Conservation (phyloP, 1,284 basidiomycete genomes). For the Cryptococcus maquisensis region DNA sequence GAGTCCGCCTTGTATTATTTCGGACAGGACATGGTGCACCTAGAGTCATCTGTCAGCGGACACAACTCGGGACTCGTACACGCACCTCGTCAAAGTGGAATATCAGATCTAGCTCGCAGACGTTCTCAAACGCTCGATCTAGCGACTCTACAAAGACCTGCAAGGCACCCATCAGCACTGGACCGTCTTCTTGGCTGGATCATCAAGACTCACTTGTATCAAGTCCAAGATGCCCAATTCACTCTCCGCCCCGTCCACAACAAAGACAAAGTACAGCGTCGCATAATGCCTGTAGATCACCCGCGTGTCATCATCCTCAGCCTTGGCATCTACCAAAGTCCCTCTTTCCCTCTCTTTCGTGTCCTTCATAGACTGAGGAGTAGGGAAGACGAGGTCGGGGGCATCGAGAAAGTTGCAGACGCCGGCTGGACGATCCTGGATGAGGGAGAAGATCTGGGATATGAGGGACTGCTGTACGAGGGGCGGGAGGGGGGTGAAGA, state of each 20-base stretch:
- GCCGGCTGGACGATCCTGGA: slow-evolving; percentile 67
- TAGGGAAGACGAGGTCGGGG: slow-evolving; percentile 62
- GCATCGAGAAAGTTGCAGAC: slow-evolving; percentile 92
- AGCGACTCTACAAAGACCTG: slow-evolving; percentile 95
- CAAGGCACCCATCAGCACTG: neutral
- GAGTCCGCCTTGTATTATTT: slow-evolving; percentile 94
- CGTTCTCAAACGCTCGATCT: slow-evolving; percentile 94
- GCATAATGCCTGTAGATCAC: slow-evolving; percentile 68
- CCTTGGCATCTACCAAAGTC: slow-evolving; percentile 16
- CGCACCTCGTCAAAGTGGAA: slow-evolving; percentile 96
- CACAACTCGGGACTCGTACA: neutral
- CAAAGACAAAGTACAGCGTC: slow-evolving; percentile 94
- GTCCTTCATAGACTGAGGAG: slow-evolving; percentile 16
- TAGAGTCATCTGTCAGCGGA: slow-evolving; percentile 36
- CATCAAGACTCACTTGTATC: slow-evolving; percentile 69
- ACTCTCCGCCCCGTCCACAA: slow-evolving; percentile 90
- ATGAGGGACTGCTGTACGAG: slow-evolving; percentile 63
- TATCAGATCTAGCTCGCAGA: slow-evolving; percentile 96
- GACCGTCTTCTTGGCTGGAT: neutral
- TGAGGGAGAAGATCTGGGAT: slow-evolving; percentile 77
- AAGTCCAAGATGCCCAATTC: slow-evolving; percentile 94
- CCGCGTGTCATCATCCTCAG: slow-evolving; percentile 46
- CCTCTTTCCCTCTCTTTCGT: slow-evolving; percentile 5
- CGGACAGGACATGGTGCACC: slow-evolving; percentile 90
- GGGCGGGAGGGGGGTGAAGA: slow-evolving; percentile 82